Conservation (phyloP, 2,329 filamentous ascomycete species). For the Rhynchosporium agropyri region DNA sequence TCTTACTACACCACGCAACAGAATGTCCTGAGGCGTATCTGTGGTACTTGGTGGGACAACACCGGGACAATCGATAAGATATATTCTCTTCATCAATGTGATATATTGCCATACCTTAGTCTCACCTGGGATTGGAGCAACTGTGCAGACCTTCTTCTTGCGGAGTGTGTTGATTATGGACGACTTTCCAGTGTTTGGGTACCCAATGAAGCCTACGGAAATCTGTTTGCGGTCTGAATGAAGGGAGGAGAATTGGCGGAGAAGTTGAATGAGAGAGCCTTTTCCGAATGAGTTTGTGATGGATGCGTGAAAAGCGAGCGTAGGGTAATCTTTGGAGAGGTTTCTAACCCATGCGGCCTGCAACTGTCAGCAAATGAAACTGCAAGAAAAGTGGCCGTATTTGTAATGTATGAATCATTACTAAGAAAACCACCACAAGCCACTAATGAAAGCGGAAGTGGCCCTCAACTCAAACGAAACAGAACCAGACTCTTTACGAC, state of each 20-base stretch:
- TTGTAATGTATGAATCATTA: conserved; percentile 86
- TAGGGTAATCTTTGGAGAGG: conserved; percentile 89
- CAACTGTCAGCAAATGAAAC: conserved; percentile 41
- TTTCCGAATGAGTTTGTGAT: conserved; percentile 98
- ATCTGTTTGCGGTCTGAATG: conserved; percentile 94
- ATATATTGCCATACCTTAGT: conserved; percentile 99
- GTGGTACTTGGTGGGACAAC: conserved; percentile 87
- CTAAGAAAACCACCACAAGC: conserved; percentile 90
- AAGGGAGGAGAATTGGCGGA: conserved; percentile 89
- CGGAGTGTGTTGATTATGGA: conserved; percentile 96
- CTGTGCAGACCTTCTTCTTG: conserved; percentile 91
- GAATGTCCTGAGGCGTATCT: conserved; percentile 83
- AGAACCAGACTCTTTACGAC: conserved; percentile 69
- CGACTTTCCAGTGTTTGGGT: conserved; percentile 94
- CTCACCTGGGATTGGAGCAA: conserved; percentile 93
- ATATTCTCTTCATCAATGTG: conserved; percentile 90
- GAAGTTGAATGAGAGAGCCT: conserved; percentile 86
- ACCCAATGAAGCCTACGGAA: conserved; percentile 74
- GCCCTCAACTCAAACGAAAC: conserved; percentile 98
- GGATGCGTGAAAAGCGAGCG: conserved; percentile 89
- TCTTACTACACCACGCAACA: conserved; percentile 87
- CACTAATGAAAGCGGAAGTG: conserved; percentile 64
- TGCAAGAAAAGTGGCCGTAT: conserved; percentile 14
- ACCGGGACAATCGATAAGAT: conserved; percentile 95
- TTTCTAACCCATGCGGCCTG: conserved; percentile 92